Percentiles rank a stretch among this genome's conserved stretches.
These are phyloP conservation scores for Boletus edulis DNA, from an alignment of 768 basidiomycete genomes.

Conservation along the genomic window DNA sequence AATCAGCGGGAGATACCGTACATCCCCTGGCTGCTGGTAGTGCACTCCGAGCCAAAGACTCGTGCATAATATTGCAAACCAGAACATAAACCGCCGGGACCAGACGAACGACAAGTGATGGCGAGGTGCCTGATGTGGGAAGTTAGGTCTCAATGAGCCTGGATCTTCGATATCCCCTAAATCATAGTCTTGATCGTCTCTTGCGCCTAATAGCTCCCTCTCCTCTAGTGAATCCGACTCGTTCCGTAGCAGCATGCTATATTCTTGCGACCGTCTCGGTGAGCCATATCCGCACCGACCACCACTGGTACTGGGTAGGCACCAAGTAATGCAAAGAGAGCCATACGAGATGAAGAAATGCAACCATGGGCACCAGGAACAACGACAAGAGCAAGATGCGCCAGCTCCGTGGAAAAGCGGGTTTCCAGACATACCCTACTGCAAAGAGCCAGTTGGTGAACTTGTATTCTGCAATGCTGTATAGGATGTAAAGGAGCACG, in stretches of 20 bases:
- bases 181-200: neutral
- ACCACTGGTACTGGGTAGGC: neutral
- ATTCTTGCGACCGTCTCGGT: neutral
- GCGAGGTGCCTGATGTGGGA: neutral
- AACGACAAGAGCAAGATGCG: conserved; percentile 13
- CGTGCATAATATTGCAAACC: neutral
- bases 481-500: conserved; percentile 2
- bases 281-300: too few relatives aligned
- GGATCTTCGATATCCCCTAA: neutral
- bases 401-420: conserved; percentile 20
- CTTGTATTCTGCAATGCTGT: conserved; percentile 5
- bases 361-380: conserved; percentile 11
- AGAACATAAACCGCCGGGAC: neutral
- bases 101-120: neutral
- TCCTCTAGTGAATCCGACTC: conserved; percentile 8
- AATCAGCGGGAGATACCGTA: conserved; percentile 14
- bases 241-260: conserved; percentile 7
- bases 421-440: conserved; percentile 8
- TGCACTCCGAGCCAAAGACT: conserved; percentile 5
- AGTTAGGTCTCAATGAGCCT: neutral
- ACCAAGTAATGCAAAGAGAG: neutral
- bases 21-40: conserved; percentile 5
- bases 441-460: conserved; percentile 11
- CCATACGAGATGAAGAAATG: conserved; percentile 6
- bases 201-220: neutral